Percentiles rank a stretch among this genome's conserved stretches.
Conservation (phyloP, 352 stramenopile species). For the Aphanomyces euteiches region DNA sequence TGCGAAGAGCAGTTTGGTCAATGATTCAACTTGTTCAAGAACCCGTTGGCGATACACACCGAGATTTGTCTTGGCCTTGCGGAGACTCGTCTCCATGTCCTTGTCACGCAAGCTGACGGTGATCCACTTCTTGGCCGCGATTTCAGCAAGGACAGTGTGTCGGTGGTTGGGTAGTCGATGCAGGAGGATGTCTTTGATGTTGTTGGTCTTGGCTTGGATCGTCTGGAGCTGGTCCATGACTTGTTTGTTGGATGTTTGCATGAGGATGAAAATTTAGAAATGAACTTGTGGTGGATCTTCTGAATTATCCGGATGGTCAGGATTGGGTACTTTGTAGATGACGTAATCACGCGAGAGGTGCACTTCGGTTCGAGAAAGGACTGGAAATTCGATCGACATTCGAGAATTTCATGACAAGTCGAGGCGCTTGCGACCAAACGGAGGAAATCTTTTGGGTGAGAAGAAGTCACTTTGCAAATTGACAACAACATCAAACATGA, state of each 20-base stretch:
- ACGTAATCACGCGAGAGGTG: background rate
- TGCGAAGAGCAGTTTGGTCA: conserved; percentile 51
- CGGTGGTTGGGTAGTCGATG: conserved; percentile 41
- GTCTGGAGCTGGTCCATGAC: conserved; percentile 39
- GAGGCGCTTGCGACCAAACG: background rate
- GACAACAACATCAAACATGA: background rate
- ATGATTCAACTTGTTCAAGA: conserved; percentile 57
- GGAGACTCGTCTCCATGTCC: conserved; percentile 30
- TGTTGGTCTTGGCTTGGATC: conserved; percentile 44
- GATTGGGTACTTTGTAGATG: background rate
- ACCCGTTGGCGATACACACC: conserved; percentile 48
- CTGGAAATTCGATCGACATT: background rate
- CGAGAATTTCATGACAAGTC: conserved; percentile 1
- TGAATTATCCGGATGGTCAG: background rate
- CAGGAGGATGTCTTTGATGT: conserved; percentile 44
- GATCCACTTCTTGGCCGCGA: conserved; percentile 46
- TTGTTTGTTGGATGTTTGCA: background rate
- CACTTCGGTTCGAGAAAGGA: background rate
- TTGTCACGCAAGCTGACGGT: no score
- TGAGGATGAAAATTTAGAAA: background rate
- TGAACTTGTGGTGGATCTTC: no score
- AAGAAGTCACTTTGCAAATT: background rate
- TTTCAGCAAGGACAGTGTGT: conserved; percentile 36
- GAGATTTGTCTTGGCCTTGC: conserved; percentile 40
- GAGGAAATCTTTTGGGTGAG: background rate